phyloP scores from a whole-genome alignment of 2,329 filamentous ascomycete genomes.

The Curvularia hawaiiensis region DNA sequence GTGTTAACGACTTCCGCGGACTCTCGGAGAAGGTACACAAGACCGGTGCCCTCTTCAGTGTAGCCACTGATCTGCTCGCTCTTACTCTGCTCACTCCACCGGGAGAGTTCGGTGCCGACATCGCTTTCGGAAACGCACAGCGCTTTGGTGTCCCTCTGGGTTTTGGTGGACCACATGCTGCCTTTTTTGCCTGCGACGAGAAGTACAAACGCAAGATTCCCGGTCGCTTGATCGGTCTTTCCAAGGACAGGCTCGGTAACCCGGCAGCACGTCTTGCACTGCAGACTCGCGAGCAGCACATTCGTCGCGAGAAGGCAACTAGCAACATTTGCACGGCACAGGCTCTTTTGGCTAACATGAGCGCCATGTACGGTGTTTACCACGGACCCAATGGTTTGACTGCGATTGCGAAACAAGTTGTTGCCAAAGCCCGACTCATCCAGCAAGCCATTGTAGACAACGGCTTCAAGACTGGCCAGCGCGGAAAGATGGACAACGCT shows the following conservation, averaged over 20 bases:
- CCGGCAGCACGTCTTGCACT: slow-evolving; percentile 82
- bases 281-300: slow-evolving; percentile 95
- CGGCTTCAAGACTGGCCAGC: slow-evolving; percentile 67
- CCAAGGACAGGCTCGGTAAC: slow-evolving; percentile 85
- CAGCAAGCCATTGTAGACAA: slow-evolving; percentile 66
- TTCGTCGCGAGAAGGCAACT: slow-evolving; percentile 93
- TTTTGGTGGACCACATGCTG: slow-evolving; percentile 92
- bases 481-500: slow-evolving; percentile 61
- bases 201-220: slow-evolving; percentile 95
- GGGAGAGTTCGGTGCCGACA: slow-evolving; percentile 92
- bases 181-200: slow-evolving; percentile 91
- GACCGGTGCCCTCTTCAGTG: slow-evolving; percentile 79
- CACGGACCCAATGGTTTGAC: slow-evolving; percentile 85
- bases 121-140: slow-evolving; percentile 92
- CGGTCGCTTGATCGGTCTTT: slow-evolving; percentile 86
- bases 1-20: slow-evolving; percentile 73
- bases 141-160: slow-evolving; percentile 91
- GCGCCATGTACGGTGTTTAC: slow-evolving; percentile 90
- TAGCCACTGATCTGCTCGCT: slow-evolving; percentile 87
- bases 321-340: slow-evolving; percentile 98
- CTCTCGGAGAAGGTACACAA: slow-evolving; percentile 80
- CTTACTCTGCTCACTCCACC: slow-evolving; percentile 87
- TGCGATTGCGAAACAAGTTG: slow-evolving; percentile 78
- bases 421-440: slow-evolving; percentile 72
- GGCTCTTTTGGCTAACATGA: slow-evolving; percentile 94